phyloP scores from a whole-genome alignment of 2,329 filamentous ascomycete species.

The Aulographum hederae region DNA sequence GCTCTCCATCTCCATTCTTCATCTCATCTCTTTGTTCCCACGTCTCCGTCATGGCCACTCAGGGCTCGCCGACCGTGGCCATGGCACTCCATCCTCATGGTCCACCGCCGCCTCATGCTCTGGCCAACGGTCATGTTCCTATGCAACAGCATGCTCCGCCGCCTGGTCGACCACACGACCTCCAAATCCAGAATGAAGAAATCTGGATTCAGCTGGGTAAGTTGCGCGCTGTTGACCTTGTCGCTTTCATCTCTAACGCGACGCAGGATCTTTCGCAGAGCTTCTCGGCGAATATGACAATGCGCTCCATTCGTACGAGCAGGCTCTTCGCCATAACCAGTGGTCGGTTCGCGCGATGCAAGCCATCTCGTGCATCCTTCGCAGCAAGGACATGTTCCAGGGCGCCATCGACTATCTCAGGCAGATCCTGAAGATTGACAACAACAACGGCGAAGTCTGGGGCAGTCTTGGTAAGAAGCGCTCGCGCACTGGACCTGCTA shows the following conservation, averaged over 20 bases:
- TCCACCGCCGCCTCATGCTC: slow-evolving; percentile 44
- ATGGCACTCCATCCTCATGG: slow-evolving; percentile 49
- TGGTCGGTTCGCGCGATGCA: slow-evolving; percentile 87
- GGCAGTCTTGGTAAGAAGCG: slow-evolving; percentile 61
- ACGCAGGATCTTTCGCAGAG: slow-evolving; percentile 67
- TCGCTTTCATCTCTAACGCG: too few species aligned
- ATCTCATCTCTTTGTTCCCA: too few species aligned
- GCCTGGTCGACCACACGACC: too few species aligned
- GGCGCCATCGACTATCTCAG: slow-evolving; percentile 89
- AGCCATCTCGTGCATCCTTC: slow-evolving; percentile 77
- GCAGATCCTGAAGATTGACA: slow-evolving; percentile 77
- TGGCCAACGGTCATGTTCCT: slow-evolving; percentile 31
- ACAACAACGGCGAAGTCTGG: slow-evolving; percentile 86
- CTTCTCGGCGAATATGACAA: slow-evolving; percentile 76
- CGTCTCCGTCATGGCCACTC: too few species aligned
- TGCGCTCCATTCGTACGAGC: slow-evolving; percentile 78
- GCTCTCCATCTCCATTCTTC: too few species aligned
- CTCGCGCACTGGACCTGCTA: background rate
- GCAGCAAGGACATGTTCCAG: slow-evolving; percentile 82
- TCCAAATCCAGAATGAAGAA: too few species aligned
- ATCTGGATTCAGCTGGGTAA: too few species aligned
- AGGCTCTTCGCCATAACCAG: slow-evolving; percentile 70
- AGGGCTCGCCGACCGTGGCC: too few species aligned
- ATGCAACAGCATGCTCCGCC: too few species aligned
- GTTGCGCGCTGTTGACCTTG: too few species aligned